Evolutionary conservation across 176 grass and related monocot species (phyloP).

Genomic region (barley (Hordeum vulgare)): MorexV3_pseudomolecules_assembly NC_058522.1:571747413-571747912

Average conservation of each 20-base stretch:
- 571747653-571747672: constrained; percentile 72
- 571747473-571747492: neutral
- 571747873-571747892: neutral
- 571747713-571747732: constrained; percentile 98
- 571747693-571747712: constrained; percentile 70
- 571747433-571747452: neutral
- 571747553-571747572: neutral
- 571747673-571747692: constrained; percentile 96
- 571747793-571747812: neutral
- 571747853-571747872: neutral
- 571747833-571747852: neutral
- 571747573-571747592: neutral
- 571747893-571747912: neutral
- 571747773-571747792: constrained; percentile 45
- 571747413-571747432: neutral
- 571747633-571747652: constrained; percentile 77
- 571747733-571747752: constrained; percentile 90
- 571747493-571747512: neutral
- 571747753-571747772: constrained; percentile 98
- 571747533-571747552: neutral
- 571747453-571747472: neutral
- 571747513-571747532: neutral
- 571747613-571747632: constrained; percentile 77
- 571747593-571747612: constrained; percentile 20
- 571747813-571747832: constrained; percentile 4